Percentiles rank a stretch among this genome's conserved stretches.
Conservation (phyloP, 1,139 yeast genomes). For the Tardiomyces digboiensis region DNA sequence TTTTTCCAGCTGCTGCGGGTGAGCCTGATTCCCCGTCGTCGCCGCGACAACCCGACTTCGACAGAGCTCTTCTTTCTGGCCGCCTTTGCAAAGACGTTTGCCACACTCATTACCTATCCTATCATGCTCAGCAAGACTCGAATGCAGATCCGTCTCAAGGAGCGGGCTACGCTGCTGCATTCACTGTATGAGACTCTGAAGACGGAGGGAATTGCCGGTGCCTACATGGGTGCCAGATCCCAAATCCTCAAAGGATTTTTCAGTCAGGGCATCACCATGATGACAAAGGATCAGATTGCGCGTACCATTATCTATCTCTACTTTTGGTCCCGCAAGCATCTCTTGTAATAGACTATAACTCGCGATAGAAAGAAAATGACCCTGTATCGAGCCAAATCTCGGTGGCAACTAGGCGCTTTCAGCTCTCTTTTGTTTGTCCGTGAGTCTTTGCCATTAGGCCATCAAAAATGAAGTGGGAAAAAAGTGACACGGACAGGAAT, state of each 20-base stretch:
- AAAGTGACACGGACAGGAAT: conserved; percentile 59
- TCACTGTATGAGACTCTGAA: conserved; percentile 54
- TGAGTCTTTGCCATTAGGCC: neutral
- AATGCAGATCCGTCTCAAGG: conserved; percentile 52
- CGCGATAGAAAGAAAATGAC: too few species aligned
- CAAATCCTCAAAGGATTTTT: conserved; percentile 28
- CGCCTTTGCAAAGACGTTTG: conserved; percentile 26
- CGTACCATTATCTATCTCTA: conserved; percentile 19
- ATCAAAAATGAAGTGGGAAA: neutral
- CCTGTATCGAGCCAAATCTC: too few species aligned
- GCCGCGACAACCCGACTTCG: conserved; percentile 21
- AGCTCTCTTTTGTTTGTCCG: too few species aligned
- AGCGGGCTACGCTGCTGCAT: conserved; percentile 48
- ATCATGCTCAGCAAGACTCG: conserved; percentile 53
- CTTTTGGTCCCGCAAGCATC: conserved; percentile 5
- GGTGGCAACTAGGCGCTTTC: too few species aligned
- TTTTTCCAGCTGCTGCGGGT: conserved; percentile 21
- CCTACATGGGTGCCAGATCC: conserved; percentile 49
- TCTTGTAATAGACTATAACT: too few species aligned
- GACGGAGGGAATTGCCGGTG: conserved; percentile 57
- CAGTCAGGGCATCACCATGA: conserved; percentile 28
- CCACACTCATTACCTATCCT: conserved; percentile 26
- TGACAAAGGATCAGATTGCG: conserved; percentile 26
- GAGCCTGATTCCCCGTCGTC: conserved; percentile 15
- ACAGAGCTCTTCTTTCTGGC: conserved; percentile 21